Percentiles rank a stretch among this genome's conserved stretches.
Evolutionary conservation across 2,329 filamentous ascomycete species (phyloP).

Genomic region (Paecilomyces sp.): DNA sequence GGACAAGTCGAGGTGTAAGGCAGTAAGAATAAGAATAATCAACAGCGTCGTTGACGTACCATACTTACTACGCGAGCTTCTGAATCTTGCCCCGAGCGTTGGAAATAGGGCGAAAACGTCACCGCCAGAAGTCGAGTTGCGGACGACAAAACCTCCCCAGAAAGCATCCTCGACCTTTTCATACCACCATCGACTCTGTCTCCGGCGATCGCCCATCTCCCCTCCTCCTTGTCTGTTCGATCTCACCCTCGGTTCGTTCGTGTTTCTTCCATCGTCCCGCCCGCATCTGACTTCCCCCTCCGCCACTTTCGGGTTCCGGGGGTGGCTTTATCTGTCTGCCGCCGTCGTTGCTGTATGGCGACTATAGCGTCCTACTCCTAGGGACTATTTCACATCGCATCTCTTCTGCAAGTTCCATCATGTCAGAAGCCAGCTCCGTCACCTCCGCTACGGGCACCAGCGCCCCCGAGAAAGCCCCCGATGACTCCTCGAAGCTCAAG

Average conservation of each 20-base stretch:
- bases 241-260: not conserved
- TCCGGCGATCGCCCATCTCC: not conserved
- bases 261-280: not conserved
- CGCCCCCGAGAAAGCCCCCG: conserved; percentile 51
- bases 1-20: not conserved
- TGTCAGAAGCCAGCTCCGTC: not conserved
- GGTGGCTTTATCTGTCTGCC: not conserved
- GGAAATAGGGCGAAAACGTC: not conserved
- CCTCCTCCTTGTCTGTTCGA: not conserved
- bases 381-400: not conserved
- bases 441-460: not conserved
- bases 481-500: conserved; percentile 81
- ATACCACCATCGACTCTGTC: not conserved
- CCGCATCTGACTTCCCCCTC: not conserved
- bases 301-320: not conserved
- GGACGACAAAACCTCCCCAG: not conserved
- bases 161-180: not conserved
- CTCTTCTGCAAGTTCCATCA: not conserved
- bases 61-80: not conserved
- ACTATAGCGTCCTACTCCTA: not conserved
- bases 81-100: not conserved
- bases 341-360: not conserved
- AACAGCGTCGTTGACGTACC: not conserved
- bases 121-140: not conserved
- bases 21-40: no score